A percentile compares a stretch with the other conserved stretches of the same genome.
These are phyloP conservation scores for Obba rivulosa DNA, from an alignment of 768 basidiomycete genomes.

Conservation along the genomic window DNA sequence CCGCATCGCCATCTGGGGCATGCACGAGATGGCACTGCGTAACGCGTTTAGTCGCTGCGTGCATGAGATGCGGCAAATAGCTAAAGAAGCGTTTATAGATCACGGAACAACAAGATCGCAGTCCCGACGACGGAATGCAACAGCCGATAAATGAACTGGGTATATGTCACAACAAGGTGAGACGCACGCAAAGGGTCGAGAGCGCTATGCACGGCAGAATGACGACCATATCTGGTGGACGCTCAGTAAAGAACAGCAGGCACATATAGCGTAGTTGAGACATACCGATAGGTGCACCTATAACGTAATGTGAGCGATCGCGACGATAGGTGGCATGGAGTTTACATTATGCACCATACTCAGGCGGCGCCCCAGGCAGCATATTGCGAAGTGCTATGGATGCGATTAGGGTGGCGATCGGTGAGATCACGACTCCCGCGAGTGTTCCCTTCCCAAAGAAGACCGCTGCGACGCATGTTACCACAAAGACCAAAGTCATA, in stretches of 20 bases:
- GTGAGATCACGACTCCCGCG: slow-evolving; percentile 16
- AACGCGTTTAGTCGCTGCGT: too few relatives aligned
- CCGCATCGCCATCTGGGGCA: too few relatives aligned
- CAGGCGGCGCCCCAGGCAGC: slow-evolving; percentile 19
- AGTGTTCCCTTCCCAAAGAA: slow-evolving; percentile 16
- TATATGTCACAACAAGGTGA: too few relatives aligned
- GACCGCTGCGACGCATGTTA: slow-evolving; percentile 11
- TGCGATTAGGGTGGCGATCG: slow-evolving; percentile 22
- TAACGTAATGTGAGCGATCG: too few relatives aligned
- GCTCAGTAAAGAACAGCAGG: too few relatives aligned
- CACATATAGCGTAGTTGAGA: too few relatives aligned
- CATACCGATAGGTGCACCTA: slow-evolving; percentile 8
- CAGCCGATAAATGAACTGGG: too few relatives aligned
- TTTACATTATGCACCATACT: too few relatives aligned
- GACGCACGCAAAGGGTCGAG: slow-evolving; percentile 9
- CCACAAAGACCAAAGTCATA: slow-evolving; percentile 10
- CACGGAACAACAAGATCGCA: slow-evolving; percentile 9
- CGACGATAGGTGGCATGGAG: too few relatives aligned
- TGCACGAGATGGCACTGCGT: too few relatives aligned
- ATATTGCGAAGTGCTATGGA: slow-evolving; percentile 20
- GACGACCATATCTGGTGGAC: slow-evolving; percentile 12
- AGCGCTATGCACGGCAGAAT: slow-evolving; percentile 12
- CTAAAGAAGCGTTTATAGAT: too few relatives aligned
- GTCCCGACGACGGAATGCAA: slow-evolving; percentile 12
- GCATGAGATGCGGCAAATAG: too few relatives aligned